phyloP scores from a whole-genome alignment of 352 stramenopile genomes.

The Phytophthora fragariaefolia region DNA sequence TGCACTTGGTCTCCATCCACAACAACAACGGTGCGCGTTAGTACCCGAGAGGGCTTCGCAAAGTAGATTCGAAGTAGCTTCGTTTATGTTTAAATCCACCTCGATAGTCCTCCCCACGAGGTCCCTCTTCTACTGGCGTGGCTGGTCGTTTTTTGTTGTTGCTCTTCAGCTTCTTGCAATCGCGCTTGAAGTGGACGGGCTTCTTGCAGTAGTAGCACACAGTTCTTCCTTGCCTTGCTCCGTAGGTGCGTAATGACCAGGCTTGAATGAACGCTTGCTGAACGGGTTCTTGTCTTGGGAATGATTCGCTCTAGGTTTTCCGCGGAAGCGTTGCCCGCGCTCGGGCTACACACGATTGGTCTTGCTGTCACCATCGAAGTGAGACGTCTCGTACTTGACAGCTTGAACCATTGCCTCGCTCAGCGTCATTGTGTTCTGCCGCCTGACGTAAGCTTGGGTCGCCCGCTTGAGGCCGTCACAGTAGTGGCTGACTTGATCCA shows the following conservation, averaged over 20 bases:
- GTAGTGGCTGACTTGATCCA: constrained; percentile 19
- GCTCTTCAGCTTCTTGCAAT: too few relatives aligned
- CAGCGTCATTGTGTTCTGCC: not conserved
- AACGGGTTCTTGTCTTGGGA: too few relatives aligned
- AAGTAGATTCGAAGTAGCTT: constrained; percentile 14
- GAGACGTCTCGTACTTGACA: too few relatives aligned
- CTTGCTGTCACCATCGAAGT: too few relatives aligned
- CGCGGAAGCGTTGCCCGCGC: too few relatives aligned
- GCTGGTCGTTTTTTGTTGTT: too few relatives aligned
- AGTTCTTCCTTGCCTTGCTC: constrained; percentile 4
- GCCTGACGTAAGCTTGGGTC: constrained; percentile 17
- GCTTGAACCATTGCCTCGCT: constrained; percentile 8
- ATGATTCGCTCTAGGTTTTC: too few relatives aligned
- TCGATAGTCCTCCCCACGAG: constrained; percentile 10
- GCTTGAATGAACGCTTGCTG: too few relatives aligned
- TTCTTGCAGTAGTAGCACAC: constrained; percentile 15
- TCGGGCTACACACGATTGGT: too few relatives aligned
- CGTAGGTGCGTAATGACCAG: too few relatives aligned
- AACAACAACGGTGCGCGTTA: constrained; percentile 8
- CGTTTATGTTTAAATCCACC: constrained; percentile 16
- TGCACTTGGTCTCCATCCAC: constrained; percentile 3
- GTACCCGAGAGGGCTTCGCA: constrained; percentile 20
- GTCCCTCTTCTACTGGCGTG: constrained; percentile 23
- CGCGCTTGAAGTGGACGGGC: not conserved
- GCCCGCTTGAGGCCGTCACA: constrained; percentile 12